Base-by-base conservation (phyloP, 2,329 filamentous ascomycete species). In the Colletotrichum caudatum region DNA sequence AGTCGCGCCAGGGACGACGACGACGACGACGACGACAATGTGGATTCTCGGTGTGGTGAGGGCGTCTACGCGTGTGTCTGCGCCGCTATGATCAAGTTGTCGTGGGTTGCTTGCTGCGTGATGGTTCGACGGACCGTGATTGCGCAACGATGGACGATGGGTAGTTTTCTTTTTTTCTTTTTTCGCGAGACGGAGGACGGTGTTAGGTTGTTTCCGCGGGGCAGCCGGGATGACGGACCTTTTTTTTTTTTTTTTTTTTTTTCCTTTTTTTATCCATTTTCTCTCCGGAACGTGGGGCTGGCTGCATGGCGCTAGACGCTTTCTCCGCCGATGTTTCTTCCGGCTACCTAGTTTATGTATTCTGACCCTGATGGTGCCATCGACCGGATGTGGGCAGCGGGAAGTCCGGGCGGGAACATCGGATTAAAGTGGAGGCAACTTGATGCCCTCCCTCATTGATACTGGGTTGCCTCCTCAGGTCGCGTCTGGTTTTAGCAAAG, bases 351-450 rank as follows among this genome's bases (percentile, higher is more conserved):
- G 1, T 9, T 9, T 37, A 37, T 16, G 33, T 18, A 2, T 29
- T 35, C 29, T 33, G 20, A 44, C 23, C 11, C 14, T 20, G 14
- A 29, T 23, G 56, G 23, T 26, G n/a, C n/a, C 23, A 9, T 58
- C 26, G 37, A 2, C 56, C 37, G 39, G 57, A 44, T 23, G 37
- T 35, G 66, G 66, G 56, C 48, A 50, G 67, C 67, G 66, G 60
- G 44, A 66, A 65, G 56, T 29, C 54, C 63, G 57, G 57, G 35
- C 68, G 68, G 69, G 59, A 71, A 37, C 69, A 64, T 71, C 69
- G 69, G 69, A 54, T 64, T 48, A 37, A 46, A 59, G 69, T 64
- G 59, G 64, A 68, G 53, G 59, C 54, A 39, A 57, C 26, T 39
- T 23, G 59, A 23, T 29, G 44, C 46, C 39, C 44, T 57, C 46